These are phyloP conservation scores for Ustilago xerochloae DNA, from an alignment of 1,284 basidiomycete species.

Conservation along the genomic window DNA sequence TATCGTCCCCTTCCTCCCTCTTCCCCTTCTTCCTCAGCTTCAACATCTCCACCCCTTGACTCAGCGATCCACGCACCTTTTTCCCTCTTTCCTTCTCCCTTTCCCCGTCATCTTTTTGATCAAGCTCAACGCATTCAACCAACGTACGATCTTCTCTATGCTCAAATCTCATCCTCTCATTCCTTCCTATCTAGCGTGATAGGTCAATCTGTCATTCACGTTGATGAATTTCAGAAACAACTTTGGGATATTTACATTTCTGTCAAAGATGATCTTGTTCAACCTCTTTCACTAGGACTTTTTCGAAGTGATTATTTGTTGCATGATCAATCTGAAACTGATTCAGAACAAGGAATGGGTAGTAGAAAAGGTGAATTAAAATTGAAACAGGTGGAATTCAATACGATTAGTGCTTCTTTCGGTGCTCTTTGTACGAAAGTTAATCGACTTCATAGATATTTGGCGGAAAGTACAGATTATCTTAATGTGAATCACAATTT, in stretches of 20 bases:
- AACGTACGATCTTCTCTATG: slow-evolving; percentile 86
- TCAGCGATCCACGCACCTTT: slow-evolving; percentile 88
- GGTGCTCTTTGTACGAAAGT: slow-evolving; percentile 82
- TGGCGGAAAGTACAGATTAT: slow-evolving; percentile 29
- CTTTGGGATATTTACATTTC: slow-evolving; percentile 87
- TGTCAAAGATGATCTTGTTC: slow-evolving; percentile 68
- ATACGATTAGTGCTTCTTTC: slow-evolving; percentile 94
- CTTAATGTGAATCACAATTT: slow-evolving; percentile 74
- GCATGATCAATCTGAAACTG: slow-evolving; percentile 72
- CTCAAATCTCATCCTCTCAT: slow-evolving; percentile 82
- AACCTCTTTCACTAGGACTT: slow-evolving; percentile 88
- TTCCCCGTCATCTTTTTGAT: slow-evolving; percentile 80
- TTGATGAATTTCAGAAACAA: slow-evolving; percentile 86
- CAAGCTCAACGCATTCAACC: slow-evolving; percentile 78
- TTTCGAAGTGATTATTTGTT: slow-evolving; percentile 95
- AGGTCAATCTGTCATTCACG: slow-evolving; percentile 81
- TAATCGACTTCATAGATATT: slow-evolving; percentile 76
- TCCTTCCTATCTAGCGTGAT: slow-evolving; percentile 84
- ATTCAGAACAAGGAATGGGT: slow-evolving; percentile 1
- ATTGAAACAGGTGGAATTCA: slow-evolving; percentile 97
- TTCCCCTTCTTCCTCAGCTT: slow-evolving; percentile 58
- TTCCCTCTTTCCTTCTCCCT: slow-evolving; percentile 85
- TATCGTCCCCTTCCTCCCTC: slow-evolving; percentile 77
- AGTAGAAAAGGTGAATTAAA: slow-evolving; percentile 66
- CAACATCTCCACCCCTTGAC: too few relatives aligned